phyloP scores from a whole-genome alignment of 805 yeast species.

The Saccharomycopsis fermentans region DNA sequence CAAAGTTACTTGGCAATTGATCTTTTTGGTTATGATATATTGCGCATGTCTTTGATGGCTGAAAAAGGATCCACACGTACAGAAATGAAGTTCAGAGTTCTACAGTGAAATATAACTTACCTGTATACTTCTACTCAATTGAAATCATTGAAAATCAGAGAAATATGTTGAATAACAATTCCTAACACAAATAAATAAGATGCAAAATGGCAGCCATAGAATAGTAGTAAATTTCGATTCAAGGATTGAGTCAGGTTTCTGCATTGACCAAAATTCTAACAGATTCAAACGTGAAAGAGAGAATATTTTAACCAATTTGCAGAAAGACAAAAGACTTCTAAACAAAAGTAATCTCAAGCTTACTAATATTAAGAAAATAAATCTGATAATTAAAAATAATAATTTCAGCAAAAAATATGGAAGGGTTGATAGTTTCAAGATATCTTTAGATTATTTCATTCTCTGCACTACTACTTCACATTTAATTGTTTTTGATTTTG shows the following conservation, averaged over 20 bases:
- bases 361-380: neutral
- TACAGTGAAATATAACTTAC: no score
- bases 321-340: neutral
- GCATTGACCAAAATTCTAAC: neutral
- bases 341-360: neutral
- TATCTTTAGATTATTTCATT: slow-evolving; percentile 37
- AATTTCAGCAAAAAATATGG: slow-evolving; percentile 30
- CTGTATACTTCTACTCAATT: no score
- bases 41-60: neutral
- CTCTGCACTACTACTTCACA: slow-evolving; percentile 64
- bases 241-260: neutral
- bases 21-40: neutral
- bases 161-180: neutral
- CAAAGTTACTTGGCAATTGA: no score
- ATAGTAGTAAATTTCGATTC: neutral
- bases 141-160: neutral
- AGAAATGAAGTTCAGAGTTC: neutral
- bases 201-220: neutral
- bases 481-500: slow-evolving; percentile 56
- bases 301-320: neutral
- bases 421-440: slow-evolving; percentile 33
- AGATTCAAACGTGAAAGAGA: neutral
- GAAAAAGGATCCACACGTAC: neutral
- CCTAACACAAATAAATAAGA: neutral
- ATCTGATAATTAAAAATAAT: neutral